These are phyloP conservation scores for Botrytis fabae DNA, from an alignment of 2,329 filamentous ascomycete genomes.

Conservation along the genomic window DNA sequence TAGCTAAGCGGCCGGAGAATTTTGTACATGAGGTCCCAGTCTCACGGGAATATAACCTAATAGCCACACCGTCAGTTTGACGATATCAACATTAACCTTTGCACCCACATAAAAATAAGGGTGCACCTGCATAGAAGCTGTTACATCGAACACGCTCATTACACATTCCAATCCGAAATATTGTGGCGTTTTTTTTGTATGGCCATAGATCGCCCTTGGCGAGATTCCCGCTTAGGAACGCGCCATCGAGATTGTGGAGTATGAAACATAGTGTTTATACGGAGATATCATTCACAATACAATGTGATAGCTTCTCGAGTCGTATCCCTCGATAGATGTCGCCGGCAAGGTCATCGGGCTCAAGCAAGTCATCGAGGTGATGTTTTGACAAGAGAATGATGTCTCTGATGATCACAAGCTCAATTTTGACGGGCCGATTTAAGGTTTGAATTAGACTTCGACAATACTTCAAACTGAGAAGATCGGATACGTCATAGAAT, in stretches of 20 bases:
- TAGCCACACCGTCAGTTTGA: background rate
- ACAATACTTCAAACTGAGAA: background rate
- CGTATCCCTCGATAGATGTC: background rate
- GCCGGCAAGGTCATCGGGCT: constrained; percentile 2
- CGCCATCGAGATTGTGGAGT: background rate
- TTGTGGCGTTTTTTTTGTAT: background rate
- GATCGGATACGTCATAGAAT: background rate
- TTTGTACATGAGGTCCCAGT: background rate
- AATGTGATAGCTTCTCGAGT: background rate
- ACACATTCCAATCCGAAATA: background rate
- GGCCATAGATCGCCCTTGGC: background rate
- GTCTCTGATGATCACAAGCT: constrained; percentile 15
- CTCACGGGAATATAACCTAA: background rate
- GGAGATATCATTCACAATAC: background rate
- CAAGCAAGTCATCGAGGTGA: background rate
- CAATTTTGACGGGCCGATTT: constrained; percentile 12
- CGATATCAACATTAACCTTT: background rate
- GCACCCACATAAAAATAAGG: background rate
- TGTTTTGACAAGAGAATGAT: constrained; percentile 2
- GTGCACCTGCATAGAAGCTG: background rate
- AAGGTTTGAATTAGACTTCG: background rate
- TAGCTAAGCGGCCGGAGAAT: background rate
- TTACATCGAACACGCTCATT: background rate
- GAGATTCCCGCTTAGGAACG: background rate
- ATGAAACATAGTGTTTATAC: constrained; percentile 13